These are phyloP conservation scores for Eucommia ulmoides DNA, from an alignment of 257 asterid species.

Conservation along the genomic window DNA sequence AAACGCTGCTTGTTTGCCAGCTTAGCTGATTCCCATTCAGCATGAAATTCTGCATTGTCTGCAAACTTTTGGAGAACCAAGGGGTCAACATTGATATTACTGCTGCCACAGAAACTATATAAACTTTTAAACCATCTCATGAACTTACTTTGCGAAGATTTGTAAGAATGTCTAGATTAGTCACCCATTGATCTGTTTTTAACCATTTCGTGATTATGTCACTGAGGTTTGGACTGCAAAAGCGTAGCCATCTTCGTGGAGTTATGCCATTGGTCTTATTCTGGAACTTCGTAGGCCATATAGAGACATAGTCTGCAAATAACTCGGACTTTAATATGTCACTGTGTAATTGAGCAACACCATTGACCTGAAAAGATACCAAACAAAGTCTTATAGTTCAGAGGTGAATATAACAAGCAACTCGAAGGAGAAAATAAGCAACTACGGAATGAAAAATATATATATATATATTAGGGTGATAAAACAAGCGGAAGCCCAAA, in stretches of 20 bases:
- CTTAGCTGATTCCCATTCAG: constrained; percentile 92
- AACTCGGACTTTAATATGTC: constrained; percentile 79
- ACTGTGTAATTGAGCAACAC: constrained; percentile 96
- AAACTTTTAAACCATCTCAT: constrained; percentile 2
- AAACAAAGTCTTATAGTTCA: neutral
- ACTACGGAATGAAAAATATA: neutral
- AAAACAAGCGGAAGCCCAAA: too few species aligned
- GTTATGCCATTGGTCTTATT: constrained; percentile 98
- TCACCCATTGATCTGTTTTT: constrained; percentile 91
- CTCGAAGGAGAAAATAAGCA: neutral
- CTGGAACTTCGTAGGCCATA: constrained; percentile 94
- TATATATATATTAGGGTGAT: too few species aligned
- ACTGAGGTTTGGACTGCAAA: constrained; percentile 94
- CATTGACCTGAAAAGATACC: constrained; percentile 69
- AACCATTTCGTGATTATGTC: constrained; percentile 93
- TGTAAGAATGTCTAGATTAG: constrained; percentile 66
- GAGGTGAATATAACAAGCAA: neutral
- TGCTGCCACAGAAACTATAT: constrained; percentile 9
- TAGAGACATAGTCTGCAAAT: constrained; percentile 82
- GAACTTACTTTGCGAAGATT: constrained; percentile 75
- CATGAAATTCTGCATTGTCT: constrained; percentile 61
- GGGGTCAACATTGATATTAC: constrained; percentile 11
- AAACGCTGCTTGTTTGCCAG: constrained; percentile 80
- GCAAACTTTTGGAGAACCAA: constrained; percentile 54
- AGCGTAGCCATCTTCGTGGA: constrained; percentile 95